Base-by-base conservation (phyloP, 495 filamentous ascomycete species). In the Neurospora tetrasperma region DNA sequence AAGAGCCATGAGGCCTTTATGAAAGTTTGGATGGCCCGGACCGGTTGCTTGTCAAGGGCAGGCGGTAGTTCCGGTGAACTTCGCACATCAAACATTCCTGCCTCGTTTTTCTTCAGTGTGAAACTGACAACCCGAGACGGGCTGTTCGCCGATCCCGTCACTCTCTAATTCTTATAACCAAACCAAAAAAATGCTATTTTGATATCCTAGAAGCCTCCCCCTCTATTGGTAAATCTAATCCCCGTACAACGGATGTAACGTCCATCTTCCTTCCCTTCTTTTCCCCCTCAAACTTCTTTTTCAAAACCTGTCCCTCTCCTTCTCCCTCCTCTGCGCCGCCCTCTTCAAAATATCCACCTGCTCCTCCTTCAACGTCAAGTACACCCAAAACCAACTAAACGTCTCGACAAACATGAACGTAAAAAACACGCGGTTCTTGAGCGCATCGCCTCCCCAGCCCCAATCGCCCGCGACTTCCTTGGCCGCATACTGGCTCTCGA, bases 311-410 rank as follows among this genome's bases (percentile, higher is more conserved):
- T 81, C 76, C 73, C 75, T 73, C 6, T 20, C 76, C 18, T 9
- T 81, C 62, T 81, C 76, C 31, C 73, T 79, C 14, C 76, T 80
- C 27, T 69, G 76, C 35, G 41, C 76, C 4, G 71, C 73, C 1
- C 71, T 80, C 1, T 70, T 77, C 20, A 74, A 40, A n/a, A 85
- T 71, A 18, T 81, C 83, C 27, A 74, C 76, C 48, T 81, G 75
- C 81, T 88, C 85, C 75, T 88, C 85, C 71, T 84, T 83, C 74
- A 89, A 75, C 48, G 84, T 88, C 27, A 87, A 82, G 81, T 82
- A 86, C 35, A 92, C 90, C 93, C 93, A 97, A 79, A 96, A 92
- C 94, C 93, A 97, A 71, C 88, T 86, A 77, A 93, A 84, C 82
- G 94, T 90, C 84, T 97, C 94, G 82, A 96, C 79, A 78, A 96